Percentiles rank a stretch among this genome's conserved stretches.
Evolutionary conservation across 2,329 filamentous ascomycete species (phyloP).

Genomic region (Diaporthe aspalathi): DNA sequence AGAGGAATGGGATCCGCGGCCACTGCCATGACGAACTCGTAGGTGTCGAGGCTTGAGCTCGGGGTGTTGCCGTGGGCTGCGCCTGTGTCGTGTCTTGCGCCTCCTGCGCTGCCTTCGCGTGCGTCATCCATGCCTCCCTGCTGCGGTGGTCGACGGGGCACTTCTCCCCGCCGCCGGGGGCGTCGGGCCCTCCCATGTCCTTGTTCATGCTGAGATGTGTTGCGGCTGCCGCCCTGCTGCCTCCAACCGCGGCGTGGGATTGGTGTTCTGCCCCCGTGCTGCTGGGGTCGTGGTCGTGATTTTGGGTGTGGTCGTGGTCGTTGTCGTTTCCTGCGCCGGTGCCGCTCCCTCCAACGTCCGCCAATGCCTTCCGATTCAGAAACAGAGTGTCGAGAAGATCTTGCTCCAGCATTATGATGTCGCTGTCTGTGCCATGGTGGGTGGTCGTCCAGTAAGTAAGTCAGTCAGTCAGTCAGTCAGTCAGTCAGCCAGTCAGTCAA

Average conservation of each 20-base stretch:
- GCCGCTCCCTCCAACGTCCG: conserved; percentile 27
- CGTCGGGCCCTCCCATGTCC: conserved; percentile 17
- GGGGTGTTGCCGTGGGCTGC: not conserved
- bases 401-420: conserved; percentile 36
- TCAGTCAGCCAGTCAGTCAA: not conserved
- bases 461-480: not conserved
- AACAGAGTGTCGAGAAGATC: conserved; percentile 38
- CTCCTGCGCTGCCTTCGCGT: conserved; percentile 67
- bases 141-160: conserved; percentile 94
- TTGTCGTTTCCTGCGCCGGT: not conserved
- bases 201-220: conserved; percentile 16
- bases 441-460: not conserved
- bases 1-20: conserved; percentile 54
- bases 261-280: not conserved
- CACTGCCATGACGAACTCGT: conserved; percentile 54
- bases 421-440: conserved; percentile 26
- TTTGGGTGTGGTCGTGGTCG: too few species aligned
- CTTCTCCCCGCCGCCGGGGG: conserved; percentile 50
- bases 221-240: not conserved
- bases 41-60: conserved; percentile 45
- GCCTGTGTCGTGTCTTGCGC: conserved; percentile 39
- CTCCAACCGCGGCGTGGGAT: not conserved
- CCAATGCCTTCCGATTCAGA: conserved; percentile 37
- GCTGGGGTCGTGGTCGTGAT: not conserved
- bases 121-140: conserved; percentile 85